Percentiles rank a stretch among this genome's conserved stretches.
Evolutionary conservation across 306 rosid genomes (phyloP).

Genomic region (Urtica urens): DNA sequence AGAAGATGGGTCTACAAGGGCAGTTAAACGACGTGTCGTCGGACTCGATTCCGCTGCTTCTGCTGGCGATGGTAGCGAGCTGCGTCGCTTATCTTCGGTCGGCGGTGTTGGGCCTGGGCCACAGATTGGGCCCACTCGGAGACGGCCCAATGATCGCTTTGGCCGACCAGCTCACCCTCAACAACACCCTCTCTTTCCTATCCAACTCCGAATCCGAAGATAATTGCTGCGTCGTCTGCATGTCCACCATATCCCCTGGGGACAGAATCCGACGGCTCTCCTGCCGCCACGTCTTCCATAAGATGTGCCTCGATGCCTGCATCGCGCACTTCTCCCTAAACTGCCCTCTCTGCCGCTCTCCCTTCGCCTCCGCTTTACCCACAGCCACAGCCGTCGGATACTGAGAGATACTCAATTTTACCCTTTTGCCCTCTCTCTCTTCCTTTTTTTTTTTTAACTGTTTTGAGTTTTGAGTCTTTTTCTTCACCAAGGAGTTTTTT

Average conservation of each 20-base stretch:
- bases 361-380: conserved; percentile 40
- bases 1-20: conserved; percentile 58
- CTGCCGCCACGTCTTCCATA: conserved; percentile 78
- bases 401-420: neutral
- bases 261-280: conserved; percentile 60
- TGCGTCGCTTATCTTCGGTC: conserved; percentile 49
- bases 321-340: conserved; percentile 58
- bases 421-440: neutral
- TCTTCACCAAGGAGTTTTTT: neutral
- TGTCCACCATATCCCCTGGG: conserved; percentile 30
- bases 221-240: conserved; percentile 52
- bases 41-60: conserved; percentile 63
- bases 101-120: conserved; percentile 29
- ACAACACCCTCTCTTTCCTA: conserved; percentile 27
- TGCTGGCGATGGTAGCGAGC: conserved; percentile 48
- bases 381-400: conserved; percentile 37
- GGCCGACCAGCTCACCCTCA: conserved; percentile 63
- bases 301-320: conserved; percentile 73
- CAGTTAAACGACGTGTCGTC: conserved; percentile 74
- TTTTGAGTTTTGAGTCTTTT: conserved; percentile 10
- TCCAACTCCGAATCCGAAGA: conserved; percentile 2
- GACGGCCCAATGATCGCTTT: conserved; percentile 33
- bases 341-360: conserved; percentile 78
- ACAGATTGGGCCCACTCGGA: conserved; percentile 28
- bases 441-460: conserved; percentile 11